Evolutionary conservation across 805 yeast genomes (phyloP).

Genomic region (Myxozyma melibiosi): DNA sequence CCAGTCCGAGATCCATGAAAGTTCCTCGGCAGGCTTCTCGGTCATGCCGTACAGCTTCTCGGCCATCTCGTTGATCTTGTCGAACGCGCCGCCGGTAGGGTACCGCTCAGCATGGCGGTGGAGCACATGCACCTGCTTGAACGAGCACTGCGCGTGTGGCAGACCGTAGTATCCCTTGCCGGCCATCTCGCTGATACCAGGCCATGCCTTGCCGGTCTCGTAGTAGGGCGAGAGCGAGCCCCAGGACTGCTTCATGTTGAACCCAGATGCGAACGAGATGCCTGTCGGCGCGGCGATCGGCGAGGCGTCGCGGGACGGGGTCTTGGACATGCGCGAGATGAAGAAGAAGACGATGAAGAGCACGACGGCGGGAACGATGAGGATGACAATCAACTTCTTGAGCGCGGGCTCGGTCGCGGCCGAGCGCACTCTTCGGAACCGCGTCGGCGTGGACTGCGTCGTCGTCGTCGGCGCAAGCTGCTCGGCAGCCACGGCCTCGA

Average conservation of each 20-base stretch:
- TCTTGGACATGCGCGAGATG: constrained; percentile 24
- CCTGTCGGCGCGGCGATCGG: constrained; percentile 47
- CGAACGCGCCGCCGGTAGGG: constrained; percentile 53
- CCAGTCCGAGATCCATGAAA: constrained; percentile 44
- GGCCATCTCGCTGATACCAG: constrained; percentile 39
- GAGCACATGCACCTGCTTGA: constrained; percentile 69
- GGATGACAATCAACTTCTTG: constrained; percentile 28
- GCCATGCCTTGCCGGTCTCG: constrained; percentile 42
- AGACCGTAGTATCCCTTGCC: constrained; percentile 38
- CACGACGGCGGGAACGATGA: constrained; percentile 35
- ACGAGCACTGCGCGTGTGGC: constrained; percentile 48
- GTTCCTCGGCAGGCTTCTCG: constrained; percentile 34
- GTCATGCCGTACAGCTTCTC: constrained; percentile 40
- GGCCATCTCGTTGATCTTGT: constrained; percentile 46
- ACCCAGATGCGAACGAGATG: constrained; percentile 40
- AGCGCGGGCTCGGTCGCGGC: constrained; percentile 32
- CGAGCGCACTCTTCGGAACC: constrained; percentile 22
- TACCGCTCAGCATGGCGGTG: constrained; percentile 82
- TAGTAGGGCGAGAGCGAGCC: constrained; percentile 47
- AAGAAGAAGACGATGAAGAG: constrained; percentile 34
- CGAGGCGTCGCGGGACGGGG: constrained; percentile 34
- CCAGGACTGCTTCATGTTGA: constrained; percentile 47
- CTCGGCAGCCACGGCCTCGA: constrained; percentile 27
- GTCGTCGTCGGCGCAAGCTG: constrained; percentile 23
- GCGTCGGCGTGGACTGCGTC: constrained; percentile 19